Base-by-base conservation (phyloP, 1,139 yeast genomes). In the Suzukiozyma palmioleophila region DNA sequence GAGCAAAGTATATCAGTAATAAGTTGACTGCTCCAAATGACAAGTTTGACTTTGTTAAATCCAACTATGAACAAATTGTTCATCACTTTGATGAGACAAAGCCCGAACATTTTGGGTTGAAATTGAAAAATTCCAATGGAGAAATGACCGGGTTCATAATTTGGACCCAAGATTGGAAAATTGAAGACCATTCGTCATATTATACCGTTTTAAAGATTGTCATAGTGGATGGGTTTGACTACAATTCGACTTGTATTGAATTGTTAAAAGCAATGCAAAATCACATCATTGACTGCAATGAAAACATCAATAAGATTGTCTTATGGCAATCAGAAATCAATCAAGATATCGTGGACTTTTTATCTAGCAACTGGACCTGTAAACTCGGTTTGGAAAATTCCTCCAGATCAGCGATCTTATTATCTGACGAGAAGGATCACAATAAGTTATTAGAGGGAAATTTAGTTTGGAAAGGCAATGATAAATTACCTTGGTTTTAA, bases 401-500 rank as follows among this genome's bases (percentile, higher is more conserved):
- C 1, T 69, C 75, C 4, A 49, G 64, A 37, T 64, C 73, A 36
- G 76, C 75, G 8, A 50, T 66, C 7, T 52, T 57, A 37, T 51
- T 65, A 43, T 53, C 57, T 42, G 48, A 55, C 30, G 44, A 44
- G 1, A 43, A 36, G 1, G 68, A 62, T 11, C 59, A 67, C 28
- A 42, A 49, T 8, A 41, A 48, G 30, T 49, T 67, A 36, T 39
- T 44, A 32, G 40, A 42, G 8, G 69, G 64, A 2, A 50, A 60
- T 1, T 41, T 68, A 12, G 50, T 69, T 16, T 72, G 77, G 77
- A 76, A 66, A 45, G 64, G 63, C 32, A 73, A 73, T 46, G 66
- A 58, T 38, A 72, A 73, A 48, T 50, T 73, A 38, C 66, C 73
- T 3, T 72, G 77, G 77, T 71, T 69, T 45, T 72, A 51, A 48